Base-by-base conservation (phyloP, 2,329 filamentous ascomycete species). In the Keithomyces neogunnii region DNA sequence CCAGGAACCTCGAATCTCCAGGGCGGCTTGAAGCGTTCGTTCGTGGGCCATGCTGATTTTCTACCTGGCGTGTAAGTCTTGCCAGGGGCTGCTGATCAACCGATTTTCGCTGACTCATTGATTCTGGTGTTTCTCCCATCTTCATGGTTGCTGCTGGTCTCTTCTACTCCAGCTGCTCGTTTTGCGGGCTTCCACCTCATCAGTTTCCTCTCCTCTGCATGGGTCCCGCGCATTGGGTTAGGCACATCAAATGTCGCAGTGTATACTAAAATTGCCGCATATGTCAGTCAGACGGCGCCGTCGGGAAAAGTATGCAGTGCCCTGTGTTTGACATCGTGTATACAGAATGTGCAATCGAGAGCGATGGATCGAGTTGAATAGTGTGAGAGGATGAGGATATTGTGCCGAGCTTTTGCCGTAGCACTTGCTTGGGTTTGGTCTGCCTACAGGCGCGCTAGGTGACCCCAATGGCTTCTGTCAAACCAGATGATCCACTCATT, bases 111-210 rank as follows among this genome's bases (percentile, higher is more conserved):
- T 71, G 3, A 2, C 51, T 67, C 3, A 62, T 69, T 26, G 69
- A 71, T 53, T 62, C 55, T 13, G 64, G 57, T 46, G 62, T 63
- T 28, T 65, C 55, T 46, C 68, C 56, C 47, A 66, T 61, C 1
- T 71, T 70, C 47, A 68, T 71, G 39, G 58, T 69, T 4, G 57
- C 70, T 1, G 66, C 68, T 49, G 65, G 62, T 3, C 63, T 70
- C 39, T 26, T 53, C 55, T 2, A 59, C 45, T 26, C 47, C 47
- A 2, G 59, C 51, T 0, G 63, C 61, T 1, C 60, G 63, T 2
- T 61, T 66, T 32, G 51, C 61, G 13, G 62, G 62, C 11, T 62
- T 64, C 43, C 63, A 64, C 47, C 52, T 65, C 6, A 58, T 65
- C 52, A 62, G 58, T 52, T 64, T 63, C 55, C 65, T 65, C 53